Percentiles rank a stretch among this genome's conserved stretches.
Evolutionary conservation across 2,329 filamentous ascomycete genomes (phyloP).

Genomic region (Elsinoe necatrix): DNA sequence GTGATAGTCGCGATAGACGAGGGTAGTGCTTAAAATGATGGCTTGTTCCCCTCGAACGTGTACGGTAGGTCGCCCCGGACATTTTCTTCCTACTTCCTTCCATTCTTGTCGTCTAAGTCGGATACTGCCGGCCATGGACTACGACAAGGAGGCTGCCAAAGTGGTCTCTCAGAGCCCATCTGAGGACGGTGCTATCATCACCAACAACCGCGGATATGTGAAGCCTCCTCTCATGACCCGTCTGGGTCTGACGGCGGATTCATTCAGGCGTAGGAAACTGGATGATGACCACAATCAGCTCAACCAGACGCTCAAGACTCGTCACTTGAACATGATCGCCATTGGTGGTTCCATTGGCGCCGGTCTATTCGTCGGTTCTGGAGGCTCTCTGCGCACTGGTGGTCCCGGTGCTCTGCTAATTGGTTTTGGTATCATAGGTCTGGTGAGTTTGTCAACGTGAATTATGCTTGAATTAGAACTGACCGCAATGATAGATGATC

Average conservation of each 20-base stretch:
- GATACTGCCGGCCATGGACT: conserved; percentile 10
- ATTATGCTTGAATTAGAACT: not conserved
- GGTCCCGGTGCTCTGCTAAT: conserved; percentile 38
- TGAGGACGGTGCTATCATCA: conserved; percentile 3
- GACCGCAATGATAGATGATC: conserved; percentile 28
- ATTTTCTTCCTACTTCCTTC: not conserved
- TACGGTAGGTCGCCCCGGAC: conserved; percentile 6
- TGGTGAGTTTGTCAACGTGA: conserved; percentile 20
- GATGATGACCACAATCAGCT: conserved; percentile 28
- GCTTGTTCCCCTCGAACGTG: not conserved
- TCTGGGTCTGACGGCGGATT: conserved; percentile 26
- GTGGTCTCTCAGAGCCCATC: conserved; percentile 8
- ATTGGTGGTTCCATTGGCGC: conserved; percentile 40
- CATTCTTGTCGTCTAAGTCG: not conserved
- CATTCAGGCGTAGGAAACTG: conserved; percentile 25
- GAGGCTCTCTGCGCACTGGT: conserved; percentile 39
- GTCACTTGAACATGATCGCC: conserved; percentile 30
- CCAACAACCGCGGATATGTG: conserved; percentile 13
- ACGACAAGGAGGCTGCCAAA: conserved; percentile 7
- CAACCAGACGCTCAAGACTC: conserved; percentile 26
- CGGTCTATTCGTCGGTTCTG: conserved; percentile 47
- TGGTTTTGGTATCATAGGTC: conserved; percentile 27
- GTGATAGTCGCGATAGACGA: not conserved
- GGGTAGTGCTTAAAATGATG: not conserved
- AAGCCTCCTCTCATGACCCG: conserved; percentile 22